Conservation (phyloP, 805 yeast species). For the Wickerhamiella australiensis region DNA sequence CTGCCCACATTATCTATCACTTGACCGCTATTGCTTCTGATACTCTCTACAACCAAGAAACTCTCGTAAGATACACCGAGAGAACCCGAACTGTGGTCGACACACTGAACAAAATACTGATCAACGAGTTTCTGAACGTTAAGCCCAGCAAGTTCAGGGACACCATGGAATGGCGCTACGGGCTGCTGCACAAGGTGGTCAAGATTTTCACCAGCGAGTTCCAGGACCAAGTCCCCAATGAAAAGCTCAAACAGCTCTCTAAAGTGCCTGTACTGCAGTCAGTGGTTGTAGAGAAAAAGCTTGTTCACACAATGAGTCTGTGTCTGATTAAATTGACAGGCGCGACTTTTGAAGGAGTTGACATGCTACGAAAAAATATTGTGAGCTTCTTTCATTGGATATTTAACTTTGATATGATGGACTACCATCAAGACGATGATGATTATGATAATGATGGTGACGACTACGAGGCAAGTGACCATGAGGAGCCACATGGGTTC, state of each 20-base stretch:
- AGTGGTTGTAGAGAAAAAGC: constrained; percentile 4
- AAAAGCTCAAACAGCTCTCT: background rate
- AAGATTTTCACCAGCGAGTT: background rate
- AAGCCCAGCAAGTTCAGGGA: background rate
- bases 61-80: constrained; percentile 1
- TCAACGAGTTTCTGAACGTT: constrained; percentile 4
- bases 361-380: background rate
- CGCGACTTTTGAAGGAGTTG: background rate
- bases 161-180: background rate
- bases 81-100: constrained; percentile 4
- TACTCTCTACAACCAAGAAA: background rate
- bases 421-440: background rate
- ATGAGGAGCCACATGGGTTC: background rate
- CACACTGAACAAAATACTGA: background rate
- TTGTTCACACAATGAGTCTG: background rate
- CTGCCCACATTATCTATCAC: background rate
- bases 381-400: background rate
- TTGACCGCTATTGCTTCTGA: constrained; percentile 2
- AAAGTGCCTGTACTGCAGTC: constrained; percentile 8
- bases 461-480: background rate
- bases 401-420: background rate
- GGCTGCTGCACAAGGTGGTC: background rate
- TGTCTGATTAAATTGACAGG: constrained; percentile 1
- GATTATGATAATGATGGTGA: background rate
- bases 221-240: background rate